A percentile compares a stretch with the other conserved stretches of the same genome.
phyloP scores from a whole-genome alignment of 768 basidiomycete species.

The Collybia mongolica region DNA sequence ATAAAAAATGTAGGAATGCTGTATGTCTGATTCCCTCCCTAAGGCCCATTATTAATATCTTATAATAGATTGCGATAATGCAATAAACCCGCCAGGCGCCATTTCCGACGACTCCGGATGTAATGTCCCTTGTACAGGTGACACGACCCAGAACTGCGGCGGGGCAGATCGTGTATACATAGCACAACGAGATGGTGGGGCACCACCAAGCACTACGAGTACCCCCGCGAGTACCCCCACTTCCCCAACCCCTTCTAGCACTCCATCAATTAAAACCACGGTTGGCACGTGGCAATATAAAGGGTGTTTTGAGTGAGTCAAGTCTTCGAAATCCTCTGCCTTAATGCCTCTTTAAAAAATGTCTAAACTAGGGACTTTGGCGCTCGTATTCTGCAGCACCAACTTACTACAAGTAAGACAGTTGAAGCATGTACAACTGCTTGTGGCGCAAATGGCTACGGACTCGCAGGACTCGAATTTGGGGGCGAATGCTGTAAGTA shows the following conservation, averaged over 20 bases:
- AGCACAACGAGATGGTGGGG: too few species aligned
- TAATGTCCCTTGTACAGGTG: conserved; percentile 40
- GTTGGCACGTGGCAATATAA: conserved; percentile 47
- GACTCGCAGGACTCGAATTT: conserved; percentile 54
- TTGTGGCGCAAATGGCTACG: conserved; percentile 23
- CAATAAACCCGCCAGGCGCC: not conserved
- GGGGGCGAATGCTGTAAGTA: conserved; percentile 25
- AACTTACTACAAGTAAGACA: conserved; percentile 6
- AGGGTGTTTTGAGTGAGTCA: conserved; percentile 35
- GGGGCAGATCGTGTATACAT: conserved; percentile 41
- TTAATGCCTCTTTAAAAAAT: not conserved
- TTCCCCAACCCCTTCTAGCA: conserved; percentile 15
- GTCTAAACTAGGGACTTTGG: conserved; percentile 3
- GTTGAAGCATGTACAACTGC: conserved; percentile 19
- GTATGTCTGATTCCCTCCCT: not conserved
- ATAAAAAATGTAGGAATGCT: conserved; percentile 1
- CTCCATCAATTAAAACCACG: conserved; percentile 18
- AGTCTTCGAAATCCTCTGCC: too few species aligned
- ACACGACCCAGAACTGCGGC: conserved; percentile 41
- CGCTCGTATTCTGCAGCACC: conserved; percentile 11
- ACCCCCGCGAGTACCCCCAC: conserved; percentile 33
- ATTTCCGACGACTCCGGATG: conserved; percentile 25
- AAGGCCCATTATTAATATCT: not conserved
- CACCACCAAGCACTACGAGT: conserved; percentile 28
- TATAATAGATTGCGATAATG: not conserved